Evolutionary conservation across 352 stramenopile genomes (phyloP), one percentile per base, ranked within the genome.

Genomic region (Phytophthora nicotianae): DNA sequence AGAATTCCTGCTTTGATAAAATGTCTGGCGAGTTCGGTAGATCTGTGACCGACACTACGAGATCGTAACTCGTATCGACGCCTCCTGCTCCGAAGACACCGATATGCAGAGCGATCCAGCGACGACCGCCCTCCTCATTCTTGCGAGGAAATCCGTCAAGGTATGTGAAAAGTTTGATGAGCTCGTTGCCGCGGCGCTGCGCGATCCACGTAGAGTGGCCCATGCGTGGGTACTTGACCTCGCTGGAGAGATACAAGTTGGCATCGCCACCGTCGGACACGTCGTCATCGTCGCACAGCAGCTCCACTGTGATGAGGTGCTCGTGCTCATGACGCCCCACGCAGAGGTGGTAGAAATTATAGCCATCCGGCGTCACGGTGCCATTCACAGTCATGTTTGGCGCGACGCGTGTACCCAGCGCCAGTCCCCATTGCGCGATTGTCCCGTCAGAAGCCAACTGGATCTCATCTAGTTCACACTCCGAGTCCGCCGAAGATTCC

Each of bases 251-350:
- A 42, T 85, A 91, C 26, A 94, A 50, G 33, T 89, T 94, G 6
- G 83, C 81, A 48, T 94, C 79, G 2, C 64, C 65, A 16, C 48
- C 51, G 0, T 59, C 38, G 8, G 33, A 43, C 47, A 75, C 20
- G 48, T 69, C 62, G 21, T 69, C 29, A 14, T 40, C 32, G 27
- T 70, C 29, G 32, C 67, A 73, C 33, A 70, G 71, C 42, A 94
- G 52, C 62, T 87, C 67, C n/a, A 93, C 65, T 21, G 84, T 77
- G 57, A 93, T 82, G 29, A 79, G 65, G 59, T 95, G 86, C 50
- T 95, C 82, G 60, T 93, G 86, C 23, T 89, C 73, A 53, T 95
- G 86, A 19, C 86, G 81, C 43, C 77, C 46, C 29, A 95, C 79
- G 55, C 82, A 94, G 9, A 92, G 26, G 40, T 95, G 83, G 58